Percentiles rank a stretch among this genome's conserved stretches.
These are phyloP conservation scores for Hypsizygus marmoreus DNA, from an alignment of 768 basidiomycete genomes.

Conservation along the genomic window DNA sequence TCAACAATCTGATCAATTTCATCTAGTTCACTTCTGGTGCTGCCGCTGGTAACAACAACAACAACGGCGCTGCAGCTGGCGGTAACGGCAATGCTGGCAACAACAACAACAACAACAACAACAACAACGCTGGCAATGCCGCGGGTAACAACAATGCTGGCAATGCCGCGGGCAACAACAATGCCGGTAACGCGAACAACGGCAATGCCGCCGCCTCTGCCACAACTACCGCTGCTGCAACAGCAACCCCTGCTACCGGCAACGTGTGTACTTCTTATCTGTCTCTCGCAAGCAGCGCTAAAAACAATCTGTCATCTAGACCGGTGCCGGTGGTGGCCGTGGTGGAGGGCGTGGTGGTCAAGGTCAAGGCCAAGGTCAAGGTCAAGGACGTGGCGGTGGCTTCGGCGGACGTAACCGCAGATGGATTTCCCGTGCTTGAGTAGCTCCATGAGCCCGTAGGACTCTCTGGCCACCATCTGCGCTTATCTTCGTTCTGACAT, in stretches of 20 bases:
- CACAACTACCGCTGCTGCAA: conserved; percentile 12
- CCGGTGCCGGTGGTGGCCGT: conserved; percentile 11
- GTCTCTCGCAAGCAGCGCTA: too few species aligned
- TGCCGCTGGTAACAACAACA: conserved; percentile 1
- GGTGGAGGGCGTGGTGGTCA: conserved; percentile 5
- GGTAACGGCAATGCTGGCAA: conserved; percentile 3
- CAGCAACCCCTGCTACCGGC: conserved; percentile 10
- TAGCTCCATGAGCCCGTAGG: conserved; percentile 5
- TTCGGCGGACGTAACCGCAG: conserved; percentile 10
- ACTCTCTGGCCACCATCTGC: neutral
- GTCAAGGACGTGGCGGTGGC: conserved; percentile 4
- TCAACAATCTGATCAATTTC: conserved; percentile 7
- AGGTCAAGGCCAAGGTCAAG: neutral
- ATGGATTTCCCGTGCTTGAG: conserved; percentile 6
- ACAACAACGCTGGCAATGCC: neutral
- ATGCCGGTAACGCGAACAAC: conserved; percentile 12
- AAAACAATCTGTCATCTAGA: too few species aligned
- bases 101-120: conserved; percentile 2
- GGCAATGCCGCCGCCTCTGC: conserved; percentile 12
- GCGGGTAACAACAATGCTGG: neutral
- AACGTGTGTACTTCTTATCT: conserved; percentile 10
- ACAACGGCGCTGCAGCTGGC: conserved; percentile 19
- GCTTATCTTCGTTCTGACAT: conserved; percentile 1
- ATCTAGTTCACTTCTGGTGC: conserved; percentile 34
- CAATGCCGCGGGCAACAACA: conserved; percentile 5